Evolutionary conservation across 352 stramenopile species (phyloP).

Genomic region (Phytophthora quininea): DNA sequence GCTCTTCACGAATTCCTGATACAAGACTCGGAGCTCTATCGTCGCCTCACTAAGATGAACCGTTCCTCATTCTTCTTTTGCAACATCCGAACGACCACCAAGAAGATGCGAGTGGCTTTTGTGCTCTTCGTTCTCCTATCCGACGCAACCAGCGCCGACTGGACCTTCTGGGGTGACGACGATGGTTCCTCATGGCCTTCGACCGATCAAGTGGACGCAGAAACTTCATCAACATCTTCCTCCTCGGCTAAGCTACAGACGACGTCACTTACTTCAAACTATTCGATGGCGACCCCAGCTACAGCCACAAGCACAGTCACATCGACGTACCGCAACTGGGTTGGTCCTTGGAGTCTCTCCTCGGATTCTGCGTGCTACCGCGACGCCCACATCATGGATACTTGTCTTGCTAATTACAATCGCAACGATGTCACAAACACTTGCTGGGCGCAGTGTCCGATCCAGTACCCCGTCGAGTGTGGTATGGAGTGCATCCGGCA

Average conservation of each 20-base stretch:
- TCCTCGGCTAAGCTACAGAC: no score
- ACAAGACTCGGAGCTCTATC: no score
- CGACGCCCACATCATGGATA: constrained; percentile 27
- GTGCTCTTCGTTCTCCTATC: neutral
- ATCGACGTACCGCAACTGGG: constrained; percentile 20
- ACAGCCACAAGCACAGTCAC: neutral
- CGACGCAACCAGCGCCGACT: neutral
- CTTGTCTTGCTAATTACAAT: constrained; percentile 27
- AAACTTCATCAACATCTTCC: no score
- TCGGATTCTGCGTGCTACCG: constrained; percentile 38
- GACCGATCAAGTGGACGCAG: neutral
- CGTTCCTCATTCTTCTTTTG: no score
- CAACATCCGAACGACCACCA: no score
- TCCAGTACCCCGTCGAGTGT: constrained; percentile 52
- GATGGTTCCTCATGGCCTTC: neutral
- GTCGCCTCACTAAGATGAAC: no score
- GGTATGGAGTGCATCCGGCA: constrained; percentile 53
- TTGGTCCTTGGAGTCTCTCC: constrained; percentile 14
- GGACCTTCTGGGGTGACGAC: neutral
- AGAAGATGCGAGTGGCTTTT: neutral
- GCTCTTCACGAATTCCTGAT: no score
- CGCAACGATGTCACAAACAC: constrained; percentile 30
- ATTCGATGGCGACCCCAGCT: neutral
- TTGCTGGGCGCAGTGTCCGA: constrained; percentile 44
- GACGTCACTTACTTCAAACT: neutral